These are phyloP conservation scores for Cryomyces antarcticus DNA, from an alignment of 495 filamentous ascomycete genomes.

Conservation along the genomic window DNA sequence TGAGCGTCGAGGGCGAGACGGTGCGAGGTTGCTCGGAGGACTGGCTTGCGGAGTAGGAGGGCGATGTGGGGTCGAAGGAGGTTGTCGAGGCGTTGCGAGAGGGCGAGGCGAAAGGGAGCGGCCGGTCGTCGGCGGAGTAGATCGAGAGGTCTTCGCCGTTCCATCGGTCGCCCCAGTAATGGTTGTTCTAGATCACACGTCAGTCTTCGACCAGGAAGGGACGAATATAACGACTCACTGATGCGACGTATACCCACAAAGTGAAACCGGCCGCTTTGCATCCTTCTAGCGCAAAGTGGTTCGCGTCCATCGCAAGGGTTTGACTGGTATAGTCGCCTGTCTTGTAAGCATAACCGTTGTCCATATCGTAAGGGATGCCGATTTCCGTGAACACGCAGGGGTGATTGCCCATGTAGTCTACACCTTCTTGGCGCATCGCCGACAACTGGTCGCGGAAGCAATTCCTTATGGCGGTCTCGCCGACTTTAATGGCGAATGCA, in stretches of 20 bases:
- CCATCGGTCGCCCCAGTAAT: conserved; percentile 86
- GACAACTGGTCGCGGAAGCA: conserved; percentile 84
- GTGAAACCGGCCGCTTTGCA: conserved; percentile 64
- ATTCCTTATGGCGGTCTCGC: conserved; percentile 88
- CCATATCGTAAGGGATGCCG: conserved; percentile 98
- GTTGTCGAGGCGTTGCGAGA: conserved; percentile 14
- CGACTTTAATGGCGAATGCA: conserved; percentile 76
- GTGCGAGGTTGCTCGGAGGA: conserved; percentile 22
- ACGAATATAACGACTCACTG: conserved; percentile 24
- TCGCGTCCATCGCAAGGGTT: conserved; percentile 86
- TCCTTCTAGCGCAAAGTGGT: conserved; percentile 80
- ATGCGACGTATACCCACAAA: conserved; percentile 66
- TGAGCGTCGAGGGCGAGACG: conserved; percentile 48
- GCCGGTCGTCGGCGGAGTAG: conserved; percentile 59
- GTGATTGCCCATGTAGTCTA: conserved; percentile 73
- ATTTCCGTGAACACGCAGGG: conserved; percentile 88
- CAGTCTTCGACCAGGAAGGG: conserved; percentile 3
- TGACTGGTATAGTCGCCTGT: conserved; percentile 95
- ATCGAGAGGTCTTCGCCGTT: conserved; percentile 95
- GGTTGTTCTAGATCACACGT: conserved; percentile 40
- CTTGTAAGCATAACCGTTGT: conserved; percentile 81
- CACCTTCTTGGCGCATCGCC: conserved; percentile 72
- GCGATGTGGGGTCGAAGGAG: conserved; percentile 30
- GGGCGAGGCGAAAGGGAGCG: conserved; percentile 29
- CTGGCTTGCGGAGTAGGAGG: conserved; percentile 36